These are phyloP conservation scores for Fusarium ramigenum DNA, from an alignment of 2,329 filamentous ascomycete genomes.

Conservation along the genomic window DNA sequence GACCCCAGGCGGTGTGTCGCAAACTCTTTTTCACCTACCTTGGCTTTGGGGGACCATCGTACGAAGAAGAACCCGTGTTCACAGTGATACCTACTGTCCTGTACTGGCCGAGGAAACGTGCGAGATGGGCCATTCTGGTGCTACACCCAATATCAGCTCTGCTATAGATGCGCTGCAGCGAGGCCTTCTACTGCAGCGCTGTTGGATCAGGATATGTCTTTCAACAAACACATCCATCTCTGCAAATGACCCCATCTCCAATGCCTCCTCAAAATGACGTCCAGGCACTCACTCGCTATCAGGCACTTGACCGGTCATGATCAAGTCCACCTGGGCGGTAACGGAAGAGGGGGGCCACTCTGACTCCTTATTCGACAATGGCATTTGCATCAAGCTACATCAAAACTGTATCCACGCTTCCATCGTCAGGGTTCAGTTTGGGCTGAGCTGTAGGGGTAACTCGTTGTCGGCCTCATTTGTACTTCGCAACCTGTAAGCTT, in stretches of 20 bases:
- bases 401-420: conserved; percentile 7
- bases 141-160: conserved; percentile 26
- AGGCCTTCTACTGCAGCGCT: conserved; percentile 21
- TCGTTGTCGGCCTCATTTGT: conserved; percentile 30
- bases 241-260: conserved; percentile 20
- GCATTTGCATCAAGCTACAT: conserved; percentile 24
- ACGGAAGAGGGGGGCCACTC: conserved; percentile 41
- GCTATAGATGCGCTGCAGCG: conserved; percentile 8
- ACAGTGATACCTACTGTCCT: conserved; percentile 19
- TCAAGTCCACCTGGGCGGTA: conserved; percentile 35
- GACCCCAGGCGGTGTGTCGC: conserved; percentile 39
- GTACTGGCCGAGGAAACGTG: conserved; percentile 36
- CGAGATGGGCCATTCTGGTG: conserved; percentile 1
- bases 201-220: conserved; percentile 12
- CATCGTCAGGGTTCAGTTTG: conserved; percentile 9
- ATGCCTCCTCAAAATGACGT: conserved; percentile 31
- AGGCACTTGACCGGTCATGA: conserved; percentile 34
- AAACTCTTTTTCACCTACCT: conserved; percentile 19
- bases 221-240: background rate
- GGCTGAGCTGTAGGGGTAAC: background rate
- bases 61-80: conserved; percentile 35
- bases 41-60: conserved; percentile 25
- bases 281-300: conserved; percentile 30
- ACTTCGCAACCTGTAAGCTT: conserved; percentile 8
- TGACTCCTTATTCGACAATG: conserved; percentile 49